Evolutionary conservation across 2,329 filamentous ascomycete genomes (phyloP).

Genomic region (Aspergillus chevalieri): DNA sequence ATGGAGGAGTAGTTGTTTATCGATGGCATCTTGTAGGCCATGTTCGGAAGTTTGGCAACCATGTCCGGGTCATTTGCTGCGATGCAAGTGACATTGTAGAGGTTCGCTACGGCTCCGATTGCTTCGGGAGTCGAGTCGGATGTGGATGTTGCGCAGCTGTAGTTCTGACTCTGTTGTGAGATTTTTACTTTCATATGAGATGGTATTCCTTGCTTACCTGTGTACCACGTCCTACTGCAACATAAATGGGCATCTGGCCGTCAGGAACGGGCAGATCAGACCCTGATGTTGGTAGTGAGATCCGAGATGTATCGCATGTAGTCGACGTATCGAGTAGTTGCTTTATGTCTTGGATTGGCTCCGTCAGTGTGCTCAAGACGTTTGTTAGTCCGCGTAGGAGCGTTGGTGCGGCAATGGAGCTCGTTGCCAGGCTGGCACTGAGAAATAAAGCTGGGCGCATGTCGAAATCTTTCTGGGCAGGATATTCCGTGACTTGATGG

Average conservation of each 20-base stretch:
- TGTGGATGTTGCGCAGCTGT: constrained; percentile 67
- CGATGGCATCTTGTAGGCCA: constrained; percentile 63
- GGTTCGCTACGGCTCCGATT: constrained; percentile 69
- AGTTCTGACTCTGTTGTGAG: constrained; percentile 61
- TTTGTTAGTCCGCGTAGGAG: constrained; percentile 32
- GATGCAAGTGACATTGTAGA: constrained; percentile 83
- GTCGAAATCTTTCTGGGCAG: constrained; percentile 4
- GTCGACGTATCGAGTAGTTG: constrained; percentile 12
- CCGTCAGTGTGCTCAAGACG: constrained; percentile 35
- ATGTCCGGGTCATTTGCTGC: constrained; percentile 64
- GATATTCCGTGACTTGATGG: too few species aligned
- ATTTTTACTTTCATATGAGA: constrained; percentile 5
- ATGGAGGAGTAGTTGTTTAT: constrained; percentile 31
- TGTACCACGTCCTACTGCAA: constrained; percentile 80
- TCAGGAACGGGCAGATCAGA: constrained; percentile 55
- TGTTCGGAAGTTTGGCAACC: constrained; percentile 56
- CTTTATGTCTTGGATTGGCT: constrained; percentile 28
- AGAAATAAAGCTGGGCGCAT: constrained; percentile 20
- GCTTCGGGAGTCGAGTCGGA: constrained; percentile 57
- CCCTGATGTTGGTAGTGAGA: constrained; percentile 43
- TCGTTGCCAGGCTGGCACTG: constrained; percentile 25
- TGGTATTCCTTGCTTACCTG: constrained; percentile 31
- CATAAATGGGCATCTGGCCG: constrained; percentile 64
- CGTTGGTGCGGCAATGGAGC: constrained; percentile 30
- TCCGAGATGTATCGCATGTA: constrained; percentile 30